A percentile compares a stretch with the other conserved stretches of the same genome.
Conservation (phyloP, 106 monocot genomes). For the Dendrobium chrysotoxum region DNA sequence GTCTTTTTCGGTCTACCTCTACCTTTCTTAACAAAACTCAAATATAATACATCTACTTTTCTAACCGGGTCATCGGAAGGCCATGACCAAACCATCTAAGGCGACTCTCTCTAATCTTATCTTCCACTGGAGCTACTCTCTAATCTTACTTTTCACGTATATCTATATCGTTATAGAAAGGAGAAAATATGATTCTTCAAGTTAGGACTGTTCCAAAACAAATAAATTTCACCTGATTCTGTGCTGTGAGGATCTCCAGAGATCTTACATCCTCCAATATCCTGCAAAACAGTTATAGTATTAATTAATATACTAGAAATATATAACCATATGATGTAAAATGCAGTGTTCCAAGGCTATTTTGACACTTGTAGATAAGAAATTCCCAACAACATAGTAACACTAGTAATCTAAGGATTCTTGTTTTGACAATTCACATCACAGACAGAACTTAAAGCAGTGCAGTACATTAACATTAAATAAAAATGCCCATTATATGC, state of each 20-base stretch:
- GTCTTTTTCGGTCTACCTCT: too few relatives aligned
- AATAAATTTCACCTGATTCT: constrained; percentile 1
- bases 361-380: neutral
- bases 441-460: neutral
- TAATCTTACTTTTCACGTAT: neutral
- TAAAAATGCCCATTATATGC: neutral
- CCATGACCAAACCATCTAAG: too few relatives aligned
- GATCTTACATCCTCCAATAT: neutral
- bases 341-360: neutral
- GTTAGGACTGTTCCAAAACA: neutral
- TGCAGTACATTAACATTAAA: neutral
- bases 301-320: neutral
- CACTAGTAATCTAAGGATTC: neutral
- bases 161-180: neutral
- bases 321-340: neutral
- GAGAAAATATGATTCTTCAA: neutral
- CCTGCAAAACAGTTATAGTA: neutral
- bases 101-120: too few relatives aligned
- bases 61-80: too few relatives aligned
- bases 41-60: too few relatives aligned
- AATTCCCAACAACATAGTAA: neutral
- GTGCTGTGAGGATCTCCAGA: neutral
- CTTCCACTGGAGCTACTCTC: too few relatives aligned
- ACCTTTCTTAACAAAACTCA: too few relatives aligned
- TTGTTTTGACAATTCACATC: neutral